These are phyloP conservation scores for Acacia crassicarpa DNA, from an alignment of 306 rosid genomes.

Conservation along the genomic window DNA sequence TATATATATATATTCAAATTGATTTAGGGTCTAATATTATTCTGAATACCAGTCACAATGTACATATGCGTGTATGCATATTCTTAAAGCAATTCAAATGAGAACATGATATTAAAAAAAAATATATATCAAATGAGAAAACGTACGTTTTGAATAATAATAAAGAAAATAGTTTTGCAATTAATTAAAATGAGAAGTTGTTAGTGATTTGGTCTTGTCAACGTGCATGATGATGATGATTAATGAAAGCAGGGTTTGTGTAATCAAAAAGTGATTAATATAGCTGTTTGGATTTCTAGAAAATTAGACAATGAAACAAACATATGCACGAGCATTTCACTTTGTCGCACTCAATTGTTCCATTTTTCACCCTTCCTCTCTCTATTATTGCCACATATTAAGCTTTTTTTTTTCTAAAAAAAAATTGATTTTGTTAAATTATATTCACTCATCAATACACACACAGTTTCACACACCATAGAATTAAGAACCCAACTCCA, in stretches of 20 bases:
- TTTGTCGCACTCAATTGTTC: background rate
- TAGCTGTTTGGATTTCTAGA: background rate
- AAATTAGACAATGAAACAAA: background rate
- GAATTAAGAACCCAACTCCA: no score
- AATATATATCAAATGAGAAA: no score
- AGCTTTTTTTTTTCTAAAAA: no score
- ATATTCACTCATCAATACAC: background rate
- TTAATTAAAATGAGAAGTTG: background rate
- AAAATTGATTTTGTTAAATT: no score
- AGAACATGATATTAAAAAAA: background rate
- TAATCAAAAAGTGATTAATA: background rate
- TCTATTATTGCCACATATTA: background rate
- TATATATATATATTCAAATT: no score
- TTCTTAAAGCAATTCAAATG: background rate
- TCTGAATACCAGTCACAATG: no score
- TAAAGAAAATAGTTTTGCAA: background rate
- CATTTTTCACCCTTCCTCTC: background rate
- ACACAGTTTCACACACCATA: no score
- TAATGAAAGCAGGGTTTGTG: background rate
- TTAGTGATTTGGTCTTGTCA: background rate
- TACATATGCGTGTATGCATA: background rate
- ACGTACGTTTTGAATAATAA: background rate
- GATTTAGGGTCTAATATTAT: no score
- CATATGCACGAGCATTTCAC: background rate
- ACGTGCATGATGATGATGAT: background rate